Evolutionary conservation across 495 filamentous ascomycete species (phyloP), one percentile per base, ranked within the genome.

Genomic region (Tuber brumale): DNA sequence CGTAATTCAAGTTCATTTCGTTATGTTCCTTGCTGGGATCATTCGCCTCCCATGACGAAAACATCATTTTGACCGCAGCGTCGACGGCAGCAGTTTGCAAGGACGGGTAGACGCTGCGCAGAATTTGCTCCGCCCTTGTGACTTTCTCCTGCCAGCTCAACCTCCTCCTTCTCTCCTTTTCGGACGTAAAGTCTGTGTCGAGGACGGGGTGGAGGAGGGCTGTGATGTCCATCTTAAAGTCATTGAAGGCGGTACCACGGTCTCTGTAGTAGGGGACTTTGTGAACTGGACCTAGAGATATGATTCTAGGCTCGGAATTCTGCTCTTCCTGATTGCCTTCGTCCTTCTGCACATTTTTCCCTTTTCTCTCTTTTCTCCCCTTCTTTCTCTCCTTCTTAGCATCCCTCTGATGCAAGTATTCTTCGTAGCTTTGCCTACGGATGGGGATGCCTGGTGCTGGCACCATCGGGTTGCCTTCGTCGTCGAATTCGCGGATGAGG

Each of bases 11-110:
- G 4, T 48, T 66, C 72, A 79, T 79, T 35, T 79, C 78, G 21
- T 79, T 79, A n/a, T 35, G 23, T 61, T 79, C 76, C 69, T 73
- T 75, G 45, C 70, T 46, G 6, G 57, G 72, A 31, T 79, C 78
- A n/a, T 71, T 72, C 70, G 72, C 78, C 57, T 57, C 45, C 78
- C 78, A 79, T 45, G 44, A 73, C 18, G 78, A 80, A 46, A 79
- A 80, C 57, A 76, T 73, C 35, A 46, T 69, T 41, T 42, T 73
- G 57, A 80, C 73, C 23, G 39, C 70, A 16, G 70, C 41, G n/a
- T 76, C 75, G 10, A 80, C n/a, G 8, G 43, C 31, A 70, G 73
- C 71, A 27, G 66, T 35, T 8, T 27, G 61, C 18, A 72, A 69
- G 5, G 75, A 75, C 39, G 78, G 78, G 35, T 75, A 80, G 44